Conservation (phyloP, 2,329 filamentous ascomycete genomes). For the Paracoccidioides lutzii region DNA sequence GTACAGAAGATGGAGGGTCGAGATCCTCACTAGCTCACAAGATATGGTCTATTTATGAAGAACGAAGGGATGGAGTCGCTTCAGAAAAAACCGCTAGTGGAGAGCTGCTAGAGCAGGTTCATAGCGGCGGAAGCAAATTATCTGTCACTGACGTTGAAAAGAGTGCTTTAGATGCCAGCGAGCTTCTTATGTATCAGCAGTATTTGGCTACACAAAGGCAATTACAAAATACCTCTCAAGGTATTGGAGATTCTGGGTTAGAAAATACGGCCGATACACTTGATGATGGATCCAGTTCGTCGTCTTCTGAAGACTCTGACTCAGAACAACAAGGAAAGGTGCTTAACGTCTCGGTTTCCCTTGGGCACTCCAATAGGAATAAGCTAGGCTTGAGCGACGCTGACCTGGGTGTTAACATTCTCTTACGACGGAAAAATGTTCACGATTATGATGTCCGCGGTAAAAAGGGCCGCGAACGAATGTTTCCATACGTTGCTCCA, state of each 20-base stretch:
- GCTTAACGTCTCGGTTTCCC: conserved; percentile 72
- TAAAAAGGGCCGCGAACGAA: conserved; percentile 82
- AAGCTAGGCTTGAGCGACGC: conserved; percentile 79
- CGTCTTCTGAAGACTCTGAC: conserved; percentile 79
- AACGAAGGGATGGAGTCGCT: conserved; percentile 50
- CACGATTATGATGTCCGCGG: conserved; percentile 86
- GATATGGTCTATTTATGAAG: conserved; percentile 70
- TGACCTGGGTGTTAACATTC: conserved; percentile 80
- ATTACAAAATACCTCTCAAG: conserved; percentile 66
- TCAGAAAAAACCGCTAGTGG: conserved; percentile 42
- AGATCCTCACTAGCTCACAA: conserved; percentile 54
- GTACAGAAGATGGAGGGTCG: conserved; percentile 14
- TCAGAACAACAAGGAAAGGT: conserved; percentile 83
- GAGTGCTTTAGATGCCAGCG: conserved; percentile 57
- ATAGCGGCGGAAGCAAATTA: conserved; percentile 50
- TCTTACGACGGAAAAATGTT: conserved; percentile 78
- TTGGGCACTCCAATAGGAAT: conserved; percentile 71
- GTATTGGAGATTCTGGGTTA: conserved; percentile 52
- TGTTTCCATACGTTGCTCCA: conserved; percentile 77
- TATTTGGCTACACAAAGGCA: conserved; percentile 82
- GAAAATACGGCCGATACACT: conserved; percentile 59
- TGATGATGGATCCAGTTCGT: conserved; percentile 74
- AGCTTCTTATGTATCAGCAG: conserved; percentile 75
- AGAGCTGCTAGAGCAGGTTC: conserved; percentile 53
- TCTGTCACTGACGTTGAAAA: conserved; percentile 49